Conservation (phyloP, 176 grass and related monocot species). For the Ananas comosus region DNA sequence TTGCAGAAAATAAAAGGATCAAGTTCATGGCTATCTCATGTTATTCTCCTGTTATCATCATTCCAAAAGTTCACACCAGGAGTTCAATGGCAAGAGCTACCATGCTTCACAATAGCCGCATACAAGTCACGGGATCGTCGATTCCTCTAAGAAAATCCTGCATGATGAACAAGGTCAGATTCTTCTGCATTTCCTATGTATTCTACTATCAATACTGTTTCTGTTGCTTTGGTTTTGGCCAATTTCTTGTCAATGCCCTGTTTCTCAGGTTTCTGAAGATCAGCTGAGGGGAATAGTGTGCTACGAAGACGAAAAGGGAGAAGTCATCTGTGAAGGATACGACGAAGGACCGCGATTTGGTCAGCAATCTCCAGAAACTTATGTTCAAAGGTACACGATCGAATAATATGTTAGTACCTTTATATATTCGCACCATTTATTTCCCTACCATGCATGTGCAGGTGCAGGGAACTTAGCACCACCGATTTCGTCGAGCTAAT, state of each 20-base stretch:
- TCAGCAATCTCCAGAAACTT: constrained; percentile 26
- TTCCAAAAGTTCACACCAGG: neutral
- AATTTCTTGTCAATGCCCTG: no score
- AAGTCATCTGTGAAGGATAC: constrained; percentile 79
- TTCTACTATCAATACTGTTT: no score
- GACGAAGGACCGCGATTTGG: constrained; percentile 66
- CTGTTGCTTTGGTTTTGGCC: no score
- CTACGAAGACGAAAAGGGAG: constrained; percentile 68
- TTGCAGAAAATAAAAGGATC: no score
- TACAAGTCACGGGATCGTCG: neutral
- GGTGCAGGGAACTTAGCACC: constrained; percentile 22
- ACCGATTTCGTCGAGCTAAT: constrained; percentile 34
- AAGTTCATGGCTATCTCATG: constrained; percentile 6
- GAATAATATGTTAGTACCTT: neutral
- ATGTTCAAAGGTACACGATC: neutral
- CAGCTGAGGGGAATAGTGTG: constrained; percentile 63
- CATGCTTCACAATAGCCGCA: neutral
- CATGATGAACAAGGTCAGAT: neutral
- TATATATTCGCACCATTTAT: neutral
- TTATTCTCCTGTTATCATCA: neutral
- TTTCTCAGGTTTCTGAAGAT: constrained; percentile 66
- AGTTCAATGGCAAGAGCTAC: neutral
- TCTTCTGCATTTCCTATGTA: neutral
- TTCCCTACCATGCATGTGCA: neutral
- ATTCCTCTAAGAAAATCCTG: neutral